phyloP scores from a whole-genome alignment of 352 stramenopile species.

The Pseudoperonospora humuli region DNA sequence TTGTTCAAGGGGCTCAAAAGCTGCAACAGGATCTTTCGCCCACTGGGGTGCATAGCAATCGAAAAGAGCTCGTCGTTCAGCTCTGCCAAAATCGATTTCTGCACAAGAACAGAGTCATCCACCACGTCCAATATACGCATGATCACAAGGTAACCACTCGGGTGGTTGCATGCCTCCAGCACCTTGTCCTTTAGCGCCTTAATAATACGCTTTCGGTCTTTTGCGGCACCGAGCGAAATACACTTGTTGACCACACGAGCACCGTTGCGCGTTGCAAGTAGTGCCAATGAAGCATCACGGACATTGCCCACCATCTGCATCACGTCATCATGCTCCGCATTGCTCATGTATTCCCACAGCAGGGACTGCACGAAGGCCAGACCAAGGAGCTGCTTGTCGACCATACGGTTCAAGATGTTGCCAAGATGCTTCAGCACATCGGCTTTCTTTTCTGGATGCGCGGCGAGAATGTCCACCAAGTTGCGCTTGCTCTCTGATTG shows the following conservation, averaged over 20 bases:
- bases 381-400: constrained; percentile 84
- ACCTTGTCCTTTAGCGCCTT: constrained; percentile 89
- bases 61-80: constrained; percentile 68
- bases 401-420: constrained; percentile 75
- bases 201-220: constrained; percentile 89
- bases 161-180: constrained; percentile 83
- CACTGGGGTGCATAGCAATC: constrained; percentile 63
- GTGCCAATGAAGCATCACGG: constrained; percentile 72
- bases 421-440: constrained; percentile 69
- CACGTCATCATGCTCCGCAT: constrained; percentile 71
- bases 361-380: constrained; percentile 86
- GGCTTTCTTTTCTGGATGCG: constrained; percentile 59
- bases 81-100: constrained; percentile 84
- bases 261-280: constrained; percentile 83
- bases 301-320: constrained; percentile 84
- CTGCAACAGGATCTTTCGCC: constrained; percentile 75
- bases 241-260: constrained; percentile 84
- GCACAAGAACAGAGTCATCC: constrained; percentile 86
- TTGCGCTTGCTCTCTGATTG: constrained; percentile 80
- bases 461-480: constrained; percentile 55
- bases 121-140: constrained; percentile 85
- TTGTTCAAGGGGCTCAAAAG: constrained; percentile 72
- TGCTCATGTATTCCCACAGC: constrained; percentile 85
- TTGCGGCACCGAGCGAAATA: constrained; percentile 70
- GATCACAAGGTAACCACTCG: constrained; percentile 86